These are phyloP conservation scores for Pleurotus platypus DNA, from an alignment of 768 basidiomycete genomes.

Conservation along the genomic window DNA sequence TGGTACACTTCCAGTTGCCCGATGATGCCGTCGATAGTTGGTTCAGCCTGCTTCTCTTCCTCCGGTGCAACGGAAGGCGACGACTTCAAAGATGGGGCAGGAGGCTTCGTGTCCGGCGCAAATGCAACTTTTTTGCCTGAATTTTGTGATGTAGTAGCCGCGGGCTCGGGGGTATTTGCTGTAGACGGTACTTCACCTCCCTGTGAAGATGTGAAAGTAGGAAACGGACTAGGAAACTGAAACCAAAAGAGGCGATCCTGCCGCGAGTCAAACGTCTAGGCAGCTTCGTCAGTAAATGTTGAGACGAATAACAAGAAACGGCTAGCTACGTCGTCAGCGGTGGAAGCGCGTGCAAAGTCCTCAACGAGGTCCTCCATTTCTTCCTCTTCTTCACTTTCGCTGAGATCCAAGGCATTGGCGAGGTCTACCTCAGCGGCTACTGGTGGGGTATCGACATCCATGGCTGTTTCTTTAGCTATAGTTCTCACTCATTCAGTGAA, in stretches of 20 bases:
- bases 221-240: conserved; percentile 87
- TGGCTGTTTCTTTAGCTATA: conserved; percentile 2
- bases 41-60: conserved; percentile 24
- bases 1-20: conserved; percentile 84
- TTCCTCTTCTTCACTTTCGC: conserved; percentile 75
- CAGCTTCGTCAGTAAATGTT: too few relatives aligned
- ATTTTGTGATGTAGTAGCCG: conserved; percentile 20
- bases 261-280: conserved; percentile 44
- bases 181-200: conserved; percentile 16
- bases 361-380: conserved; percentile 76
- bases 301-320: too few relatives aligned
- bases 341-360: conserved; percentile 51
- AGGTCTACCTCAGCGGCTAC: conserved; percentile 35
- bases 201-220: conserved; percentile 51
- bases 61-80: conserved; percentile 23
- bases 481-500: not conserved
- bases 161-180: conserved; percentile 21
- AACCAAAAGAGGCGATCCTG: conserved; percentile 82
- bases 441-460: conserved; percentile 8
- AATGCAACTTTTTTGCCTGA: conserved; percentile 58
- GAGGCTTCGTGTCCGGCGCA: conserved; percentile 54
- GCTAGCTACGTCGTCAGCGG: conserved; percentile 32
- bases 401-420: conserved; percentile 64
- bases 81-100: conserved; percentile 21
- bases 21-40: conserved; percentile 67